A percentile compares a stretch with the other conserved stretches of the same genome.
These are phyloP conservation scores for Hibiscus mutabilis DNA, from an alignment of 345 rosid genomes.

Conservation along the genomic window DNA sequence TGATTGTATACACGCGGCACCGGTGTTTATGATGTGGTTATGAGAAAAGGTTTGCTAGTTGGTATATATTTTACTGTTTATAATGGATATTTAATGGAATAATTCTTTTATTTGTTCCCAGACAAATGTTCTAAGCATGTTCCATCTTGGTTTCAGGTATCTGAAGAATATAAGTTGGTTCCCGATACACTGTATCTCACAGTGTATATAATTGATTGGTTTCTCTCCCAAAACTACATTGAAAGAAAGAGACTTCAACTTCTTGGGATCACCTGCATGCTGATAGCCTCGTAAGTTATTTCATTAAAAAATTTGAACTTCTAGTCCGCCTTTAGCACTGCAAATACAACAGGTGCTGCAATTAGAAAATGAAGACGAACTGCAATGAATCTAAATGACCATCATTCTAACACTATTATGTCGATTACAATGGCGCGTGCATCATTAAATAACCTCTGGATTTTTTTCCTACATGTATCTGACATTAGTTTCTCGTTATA, in stretches of 20 bases:
- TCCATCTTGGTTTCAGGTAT: slow-evolving; percentile 48
- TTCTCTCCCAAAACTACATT: slow-evolving; percentile 56
- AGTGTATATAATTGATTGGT: slow-evolving; percentile 74
- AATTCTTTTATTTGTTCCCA: too few relatives aligned
- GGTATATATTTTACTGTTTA: background rate
- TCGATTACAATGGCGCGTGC: background rate
- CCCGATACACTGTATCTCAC: slow-evolving; percentile 85
- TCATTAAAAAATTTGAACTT: background rate
- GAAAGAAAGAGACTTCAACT: slow-evolving; percentile 78
- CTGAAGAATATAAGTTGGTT: slow-evolving; percentile 83
- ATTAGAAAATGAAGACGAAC: background rate
- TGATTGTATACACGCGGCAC: background rate
- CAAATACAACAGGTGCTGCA: background rate
- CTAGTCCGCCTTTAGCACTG: background rate
- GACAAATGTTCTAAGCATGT: too few relatives aligned
- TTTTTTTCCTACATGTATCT: slow-evolving; percentile 9
- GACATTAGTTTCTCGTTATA: slow-evolving; percentile 6
- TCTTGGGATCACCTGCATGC: slow-evolving; percentile 21
- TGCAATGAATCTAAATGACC: background rate
- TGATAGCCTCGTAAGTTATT: too few relatives aligned
- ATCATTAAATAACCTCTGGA: background rate
- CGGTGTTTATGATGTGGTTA: background rate
- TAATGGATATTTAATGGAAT: too few relatives aligned
- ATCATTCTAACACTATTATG: too few relatives aligned
- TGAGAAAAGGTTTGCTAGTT: background rate